Evolutionary conservation across 225 moss, liverwort and hornwort genomes (phyloP).

Genomic region (Straminergon stramineum): DNA sequence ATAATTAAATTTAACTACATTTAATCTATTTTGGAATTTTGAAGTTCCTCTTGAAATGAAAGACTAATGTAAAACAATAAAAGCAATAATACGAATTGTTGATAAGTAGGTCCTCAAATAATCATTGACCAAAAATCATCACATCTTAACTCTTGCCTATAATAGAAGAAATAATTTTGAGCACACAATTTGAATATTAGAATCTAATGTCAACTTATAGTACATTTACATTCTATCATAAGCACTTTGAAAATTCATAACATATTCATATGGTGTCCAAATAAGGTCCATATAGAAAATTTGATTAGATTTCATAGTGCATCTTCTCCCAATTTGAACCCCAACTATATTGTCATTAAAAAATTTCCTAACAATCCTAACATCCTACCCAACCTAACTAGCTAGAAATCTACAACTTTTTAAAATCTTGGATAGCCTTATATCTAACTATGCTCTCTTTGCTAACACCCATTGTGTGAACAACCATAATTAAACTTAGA

Average conservation of each 20-base stretch:
- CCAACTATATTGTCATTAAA: neutral
- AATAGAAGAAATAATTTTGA: neutral
- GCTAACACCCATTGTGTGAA: fast-evolving
- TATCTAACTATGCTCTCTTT: neutral
- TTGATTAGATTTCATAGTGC: neutral
- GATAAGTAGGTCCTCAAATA: neutral
- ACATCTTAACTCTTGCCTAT: neutral
- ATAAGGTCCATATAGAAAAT: neutral
- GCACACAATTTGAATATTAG: fast-evolving
- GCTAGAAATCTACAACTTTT: neutral
- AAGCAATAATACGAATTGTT: neutral
- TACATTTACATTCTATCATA: neutral
- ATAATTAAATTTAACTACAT: neutral
- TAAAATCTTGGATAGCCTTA: neutral
- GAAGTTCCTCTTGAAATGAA: neutral
- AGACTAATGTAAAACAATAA: too few relatives aligned
- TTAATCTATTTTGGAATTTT: neutral
- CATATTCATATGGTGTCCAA: fast-evolving
- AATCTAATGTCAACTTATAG: neutral
- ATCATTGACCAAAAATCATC: neutral
- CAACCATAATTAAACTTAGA: neutral
- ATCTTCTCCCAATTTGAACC: neutral
- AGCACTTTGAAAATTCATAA: neutral
- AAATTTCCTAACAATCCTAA: neutral
- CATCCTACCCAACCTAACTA: neutral